Evolutionary conservation across 441 rosid genomes (phyloP), one percentile per base, ranked within the genome.

Genomic region (Gossypium trilobum): DNA sequence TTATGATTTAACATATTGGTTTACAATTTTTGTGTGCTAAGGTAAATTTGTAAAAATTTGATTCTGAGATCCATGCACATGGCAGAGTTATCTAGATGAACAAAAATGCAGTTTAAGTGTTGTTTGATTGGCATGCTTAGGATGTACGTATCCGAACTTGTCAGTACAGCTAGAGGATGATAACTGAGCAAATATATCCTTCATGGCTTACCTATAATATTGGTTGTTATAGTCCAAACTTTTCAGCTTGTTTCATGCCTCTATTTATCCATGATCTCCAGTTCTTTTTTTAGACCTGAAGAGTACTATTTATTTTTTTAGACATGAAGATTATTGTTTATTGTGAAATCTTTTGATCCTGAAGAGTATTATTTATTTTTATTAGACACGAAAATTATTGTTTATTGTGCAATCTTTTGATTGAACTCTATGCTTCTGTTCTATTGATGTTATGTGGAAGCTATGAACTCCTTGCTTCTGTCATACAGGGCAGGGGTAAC

Each of bases 401-500:
- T 14, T 29, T 57, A 8, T 58, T 51, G 36, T 42, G 67, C 42
- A 39, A 70, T 55, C 73, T 55, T 55, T 19, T 54, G 48, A 33
- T 20, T 20, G n/a, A 69, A 50, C 16, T 77, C 50, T 22, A 64
- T 52, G 23, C 67, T 33, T 42, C 2, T 14, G 36, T 55, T 57
- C 10, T 65, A 52, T 68, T 36, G 51, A 36, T 55, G 44, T 22
- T 54, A 5, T 57, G 60, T 55, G 58, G 74, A 25, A 57, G 23
- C n/a, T 22, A 16, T 73, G 50, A 55, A 36, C 52, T n/a, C 59
- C 44, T 70, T 56, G 2, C 74, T 71, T 78, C 58, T 76, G 16
- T 79, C 50, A 36, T 78, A 71, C 91, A 94, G 98, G 98, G 98
- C 58, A 83, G 89, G 74, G 98, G 98, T 78, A 94, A 91, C 82